Evolutionary conservation across 495 filamentous ascomycete species (phyloP).

Genomic region (Annulohypoxylon stygium): DNA sequence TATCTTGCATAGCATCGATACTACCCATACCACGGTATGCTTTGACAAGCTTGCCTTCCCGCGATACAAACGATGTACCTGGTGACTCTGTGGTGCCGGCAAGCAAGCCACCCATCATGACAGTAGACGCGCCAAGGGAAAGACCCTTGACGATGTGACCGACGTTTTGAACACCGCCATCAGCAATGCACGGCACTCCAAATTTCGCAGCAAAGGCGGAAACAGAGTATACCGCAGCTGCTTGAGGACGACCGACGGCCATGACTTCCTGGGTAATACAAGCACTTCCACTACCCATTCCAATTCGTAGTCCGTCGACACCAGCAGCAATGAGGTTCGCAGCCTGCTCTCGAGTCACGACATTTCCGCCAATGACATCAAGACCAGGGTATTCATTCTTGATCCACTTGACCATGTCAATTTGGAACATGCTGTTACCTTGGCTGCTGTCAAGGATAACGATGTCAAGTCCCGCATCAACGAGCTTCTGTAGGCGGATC

Average conservation of each 20-base stretch:
- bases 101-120: conserved; percentile 99
- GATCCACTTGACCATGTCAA: conserved; percentile 96
- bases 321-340: conserved; percentile 92
- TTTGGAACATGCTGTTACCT: conserved; percentile 96
- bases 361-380: conserved; percentile 97
- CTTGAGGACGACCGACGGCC: conserved; percentile 97
- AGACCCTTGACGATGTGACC: conserved; percentile 99
- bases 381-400: conserved; percentile 86
- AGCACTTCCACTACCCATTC: conserved; percentile 97
- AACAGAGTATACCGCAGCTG: conserved; percentile 90
- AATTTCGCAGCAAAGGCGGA: conserved; percentile 89
- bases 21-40: conserved; percentile 98
- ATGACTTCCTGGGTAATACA: conserved; percentile 99
- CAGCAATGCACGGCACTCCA: conserved; percentile 97
- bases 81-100: conserved; percentile 98
- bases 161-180: conserved; percentile 98
- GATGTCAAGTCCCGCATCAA: conserved; percentile 95
- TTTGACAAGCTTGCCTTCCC: conserved; percentile 97
- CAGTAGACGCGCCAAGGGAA: conserved; percentile 90
- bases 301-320: conserved; percentile 96
- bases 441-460: conserved; percentile 95
- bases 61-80: conserved; percentile 94
- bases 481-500: conserved; percentile 83
- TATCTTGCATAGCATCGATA: conserved; percentile 99
- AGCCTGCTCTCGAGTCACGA: conserved; percentile 95